Percentiles rank a stretch among this genome's conserved stretches.
Evolutionary conservation across 2,329 filamentous ascomycete genomes (phyloP).

Genomic region (Berkeleyomyces basicola): DNA sequence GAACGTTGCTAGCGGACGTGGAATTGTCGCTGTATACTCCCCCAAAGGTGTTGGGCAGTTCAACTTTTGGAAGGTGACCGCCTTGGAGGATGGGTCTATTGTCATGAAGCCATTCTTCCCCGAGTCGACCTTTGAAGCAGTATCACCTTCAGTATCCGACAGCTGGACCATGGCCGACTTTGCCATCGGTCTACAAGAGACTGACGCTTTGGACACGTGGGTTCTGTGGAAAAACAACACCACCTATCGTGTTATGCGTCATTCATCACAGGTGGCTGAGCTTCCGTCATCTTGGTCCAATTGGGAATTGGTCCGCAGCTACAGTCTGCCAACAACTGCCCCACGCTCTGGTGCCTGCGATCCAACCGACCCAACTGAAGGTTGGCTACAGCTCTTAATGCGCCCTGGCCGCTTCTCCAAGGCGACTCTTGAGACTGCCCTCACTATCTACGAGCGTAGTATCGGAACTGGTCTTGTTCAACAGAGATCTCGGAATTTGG

Average conservation of each 20-base stretch:
- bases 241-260: constrained; percentile 54
- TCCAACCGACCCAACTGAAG: constrained; percentile 55
- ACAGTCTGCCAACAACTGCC: constrained; percentile 38
- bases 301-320: constrained; percentile 55
- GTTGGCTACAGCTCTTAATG: constrained; percentile 74
- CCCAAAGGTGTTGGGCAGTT: constrained; percentile 78
- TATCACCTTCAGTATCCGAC: constrained; percentile 51
- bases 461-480: constrained; percentile 26
- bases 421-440: constrained; percentile 65
- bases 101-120: constrained; percentile 58
- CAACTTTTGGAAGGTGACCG: constrained; percentile 73
- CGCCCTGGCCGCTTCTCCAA: constrained; percentile 67
- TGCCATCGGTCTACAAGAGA: constrained; percentile 38
- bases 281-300: constrained; percentile 44
- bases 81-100: constrained; percentile 46
- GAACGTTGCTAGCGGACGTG: constrained; percentile 35
- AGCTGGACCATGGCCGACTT: constrained; percentile 74
- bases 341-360: constrained; percentile 42
- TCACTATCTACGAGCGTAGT: constrained; percentile 64
- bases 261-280: constrained; percentile 55
- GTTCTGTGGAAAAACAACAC: constrained; percentile 74
- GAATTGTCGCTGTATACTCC: constrained; percentile 64
- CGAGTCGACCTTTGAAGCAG: constrained; percentile 35
- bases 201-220: constrained; percentile 49
- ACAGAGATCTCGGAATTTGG: constrained; percentile 40